Evolutionary conservation across 768 basidiomycete species (phyloP).

Genomic region (Lepiota brunneoincarnata): DNA sequence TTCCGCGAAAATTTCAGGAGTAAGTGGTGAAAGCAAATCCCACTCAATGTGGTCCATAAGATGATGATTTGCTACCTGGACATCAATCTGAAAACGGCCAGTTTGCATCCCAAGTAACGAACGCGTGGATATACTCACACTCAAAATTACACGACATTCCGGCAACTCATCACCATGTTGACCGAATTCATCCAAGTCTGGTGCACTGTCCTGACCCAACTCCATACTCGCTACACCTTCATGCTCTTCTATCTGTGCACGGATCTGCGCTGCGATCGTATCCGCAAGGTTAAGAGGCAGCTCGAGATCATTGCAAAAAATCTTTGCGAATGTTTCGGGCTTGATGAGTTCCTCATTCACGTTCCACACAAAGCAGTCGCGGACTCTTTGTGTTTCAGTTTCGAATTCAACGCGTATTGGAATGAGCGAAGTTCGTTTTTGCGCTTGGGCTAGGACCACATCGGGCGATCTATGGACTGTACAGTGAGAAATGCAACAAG

Average conservation of each 20-base stretch:
- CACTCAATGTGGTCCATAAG: conserved; percentile 96
- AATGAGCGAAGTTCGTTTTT: conserved; percentile 54
- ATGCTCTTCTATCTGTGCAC: conserved; percentile 88
- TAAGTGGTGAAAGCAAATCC: conserved; percentile 92
- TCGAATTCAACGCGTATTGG: conserved; percentile 97
- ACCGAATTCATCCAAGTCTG: conserved; percentile 40
- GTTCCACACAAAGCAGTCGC: conserved; percentile 97
- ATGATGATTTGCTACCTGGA: conserved; percentile 91
- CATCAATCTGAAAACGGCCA: conserved; percentile 73
- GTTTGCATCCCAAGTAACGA: too few species aligned
- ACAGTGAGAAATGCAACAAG: background rate
- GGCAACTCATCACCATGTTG: conserved; percentile 54
- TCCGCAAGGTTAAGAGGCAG: conserved; percentile 69
- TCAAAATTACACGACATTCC: conserved; percentile 81
- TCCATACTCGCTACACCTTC: conserved; percentile 81
- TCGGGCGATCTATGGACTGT: conserved; percentile 55
- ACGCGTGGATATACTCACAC: conserved; percentile 42
- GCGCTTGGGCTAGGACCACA: conserved; percentile 60
- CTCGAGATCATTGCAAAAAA: conserved; percentile 88
- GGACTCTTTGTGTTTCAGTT: conserved; percentile 85
- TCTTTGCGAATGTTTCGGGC: conserved; percentile 80
- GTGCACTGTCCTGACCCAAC: conserved; percentile 55
- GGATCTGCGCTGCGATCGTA: conserved; percentile 82
- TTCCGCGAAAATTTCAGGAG: conserved; percentile 80
- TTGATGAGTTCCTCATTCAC: conserved; percentile 82